Base-by-base conservation (phyloP, 2,329 filamentous ascomycete species). In the Pestalotiopsis sp. region DNA sequence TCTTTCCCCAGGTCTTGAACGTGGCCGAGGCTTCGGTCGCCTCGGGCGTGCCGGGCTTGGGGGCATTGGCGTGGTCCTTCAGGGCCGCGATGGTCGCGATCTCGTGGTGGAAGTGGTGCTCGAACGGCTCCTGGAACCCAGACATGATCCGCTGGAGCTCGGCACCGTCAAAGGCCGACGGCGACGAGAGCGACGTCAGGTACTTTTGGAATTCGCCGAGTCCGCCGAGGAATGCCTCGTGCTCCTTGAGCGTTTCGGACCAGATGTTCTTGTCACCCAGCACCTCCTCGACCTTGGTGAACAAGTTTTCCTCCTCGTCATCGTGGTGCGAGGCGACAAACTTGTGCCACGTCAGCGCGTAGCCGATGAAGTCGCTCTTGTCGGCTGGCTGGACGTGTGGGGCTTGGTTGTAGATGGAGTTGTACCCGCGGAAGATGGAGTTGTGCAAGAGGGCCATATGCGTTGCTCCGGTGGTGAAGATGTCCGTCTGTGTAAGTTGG, bases 381-480 rank as follows among this genome's bases (percentile, higher is more conserved):
- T 90, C 87, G n/a, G 77, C 76, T 2, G 83, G 81, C 11, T 81
- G 76, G 57, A 90, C 77, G 72, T 86, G 80, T 12, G 84, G 83
- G 0, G 87, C 88, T 76, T 91, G 89, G 56, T 86, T 83, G 75
- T 87, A 89, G 74, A 91, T 89, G 73, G 84, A 86, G 78, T 91
- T 91, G 81, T 87, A 89, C 66, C 88, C 87, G 57, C 89, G 87
- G 71, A 91, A 85, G 73, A 91, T 86, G 68, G 85, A 81, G 73
- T 91, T 91, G 81, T 91, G 88, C 64, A 89, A 80, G 65, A 90
- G 77, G 3, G 84, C 83, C 88, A 90, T 91, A 77, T 91, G 86
- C 17, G 87, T 88, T 0, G 89, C 87, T 25, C 86, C 86, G 0
- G 82, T 83, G 1, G 86, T 88, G 77, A 89, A 90, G 71, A 89